These are phyloP conservation scores for Nicotiana sylvestris DNA, from an alignment of 257 asterid species.

Conservation along the genomic window DNA sequence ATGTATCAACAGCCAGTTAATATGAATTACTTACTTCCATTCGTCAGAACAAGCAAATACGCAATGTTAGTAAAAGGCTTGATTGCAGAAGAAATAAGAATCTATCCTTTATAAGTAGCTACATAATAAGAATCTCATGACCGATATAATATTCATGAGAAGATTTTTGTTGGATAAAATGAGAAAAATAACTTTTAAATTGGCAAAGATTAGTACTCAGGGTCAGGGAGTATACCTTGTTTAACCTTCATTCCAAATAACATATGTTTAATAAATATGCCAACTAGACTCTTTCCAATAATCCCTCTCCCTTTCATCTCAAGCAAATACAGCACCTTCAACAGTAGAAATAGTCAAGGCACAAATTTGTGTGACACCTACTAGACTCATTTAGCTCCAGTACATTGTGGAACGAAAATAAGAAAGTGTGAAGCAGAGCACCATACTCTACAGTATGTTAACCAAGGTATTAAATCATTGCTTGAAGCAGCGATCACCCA, in stretches of 20 bases:
- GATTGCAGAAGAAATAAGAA: neutral
- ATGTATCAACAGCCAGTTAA: neutral
- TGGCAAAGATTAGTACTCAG: neutral
- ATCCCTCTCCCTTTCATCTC: neutral
- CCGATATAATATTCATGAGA: neutral
- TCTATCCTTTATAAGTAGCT: neutral
- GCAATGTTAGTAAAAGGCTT: neutral
- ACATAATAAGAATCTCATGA: neutral
- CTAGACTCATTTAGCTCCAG: neutral
- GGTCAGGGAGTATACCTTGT: neutral
- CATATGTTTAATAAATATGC: neutral
- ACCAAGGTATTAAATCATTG: slow-evolving; percentile 1
- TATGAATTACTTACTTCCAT: neutral
- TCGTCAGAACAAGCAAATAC: neutral
- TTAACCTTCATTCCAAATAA: neutral
- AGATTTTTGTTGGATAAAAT: neutral
- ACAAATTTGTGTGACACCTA: neutral
- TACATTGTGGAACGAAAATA: neutral
- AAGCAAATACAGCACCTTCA: neutral
- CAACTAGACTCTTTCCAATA: neutral
- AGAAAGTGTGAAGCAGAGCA: neutral
- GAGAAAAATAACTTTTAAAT: neutral
- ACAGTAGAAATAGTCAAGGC: neutral
- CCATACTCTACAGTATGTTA: neutral
- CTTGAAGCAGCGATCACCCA: neutral